Base-by-base conservation (phyloP, 1,284 basidiomycete genomes). In the Microbotryum saponariae region DNA sequence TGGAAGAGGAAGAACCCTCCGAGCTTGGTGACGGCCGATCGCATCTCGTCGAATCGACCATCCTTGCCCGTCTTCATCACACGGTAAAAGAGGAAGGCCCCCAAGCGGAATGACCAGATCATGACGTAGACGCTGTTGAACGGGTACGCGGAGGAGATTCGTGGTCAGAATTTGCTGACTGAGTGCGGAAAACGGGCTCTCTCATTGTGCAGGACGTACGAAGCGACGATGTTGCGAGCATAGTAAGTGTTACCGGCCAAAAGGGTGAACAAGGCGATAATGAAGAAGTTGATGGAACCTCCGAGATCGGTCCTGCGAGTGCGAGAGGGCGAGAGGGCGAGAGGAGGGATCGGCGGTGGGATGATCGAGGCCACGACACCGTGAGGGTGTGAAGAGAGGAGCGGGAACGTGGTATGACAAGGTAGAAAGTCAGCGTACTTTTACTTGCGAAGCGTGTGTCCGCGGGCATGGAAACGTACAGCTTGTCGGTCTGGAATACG, bases 1-100 rank as follows among this genome's bases (percentile, higher is more conserved):
- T 42, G 37, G 37, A 42, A 42, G 14, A 42, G 37, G 37, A 42
- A 42, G 37, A 42, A 42, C 6, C 37, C 37, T 42, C 37, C 37
- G 16, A 42, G 37, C 37, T 42, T 42, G 37, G 37, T 42, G 37
- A 42, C 37, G 37, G 14, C 37, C 16, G 37, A 42, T 6, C 73
- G 61, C 71, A 74, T 74, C 61, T 74, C 71, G 56, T 74, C 73
- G 50, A 74, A 74, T 3, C 73, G 52, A 29, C 68, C 51, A 48
- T 74, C 73, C 14, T 70, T 71, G 14, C 73, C 73, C 63, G 73
- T 69, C 69, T 74, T 74, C 54, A 68, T 51, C 56, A 74, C 70
- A 20, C 73, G 60, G 65, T 71, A 73, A 25, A 74, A 63, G 58
- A 74, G 71, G 59, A 73, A 74, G 9, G 60, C 70, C 1, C 73